phyloP scores from a whole-genome alignment of 331 rosid species.

The Quercus lobata region DNA sequence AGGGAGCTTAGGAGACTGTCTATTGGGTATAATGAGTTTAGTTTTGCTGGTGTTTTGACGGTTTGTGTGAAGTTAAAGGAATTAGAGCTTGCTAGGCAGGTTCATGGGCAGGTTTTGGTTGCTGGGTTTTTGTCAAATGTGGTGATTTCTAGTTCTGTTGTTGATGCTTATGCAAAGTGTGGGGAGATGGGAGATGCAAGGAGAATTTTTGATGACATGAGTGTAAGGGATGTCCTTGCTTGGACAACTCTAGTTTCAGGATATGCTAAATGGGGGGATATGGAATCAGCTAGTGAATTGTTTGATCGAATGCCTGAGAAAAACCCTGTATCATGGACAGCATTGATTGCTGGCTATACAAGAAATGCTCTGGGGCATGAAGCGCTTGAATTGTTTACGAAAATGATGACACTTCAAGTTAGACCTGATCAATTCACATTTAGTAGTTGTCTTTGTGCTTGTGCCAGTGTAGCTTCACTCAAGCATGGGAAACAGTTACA shows the following conservation, averaged over 20 bases:
- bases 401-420: conserved; percentile 47
- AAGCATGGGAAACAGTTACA: conserved; percentile 71
- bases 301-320: conserved; percentile 64
- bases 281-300: conserved; percentile 54
- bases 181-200: conserved; percentile 54
- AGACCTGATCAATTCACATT: conserved; percentile 73
- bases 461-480: conserved; percentile 59
- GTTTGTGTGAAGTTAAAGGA: conserved; percentile 57
- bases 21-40: conserved; percentile 62
- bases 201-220: conserved; percentile 59
- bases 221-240: conserved; percentile 50
- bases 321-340: conserved; percentile 71
- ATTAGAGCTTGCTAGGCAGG: conserved; percentile 56
- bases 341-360: conserved; percentile 62
- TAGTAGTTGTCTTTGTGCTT: conserved; percentile 75
- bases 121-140: conserved; percentile 61
- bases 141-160: conserved; percentile 60
- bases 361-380: conserved; percentile 61
- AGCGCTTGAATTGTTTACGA: conserved; percentile 55
- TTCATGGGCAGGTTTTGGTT: conserved; percentile 75
- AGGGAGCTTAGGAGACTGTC: conserved; percentile 44
- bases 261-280: conserved; percentile 58
- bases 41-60: conserved; percentile 69
- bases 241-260: conserved; percentile 82
- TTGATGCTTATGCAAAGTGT: conserved; percentile 77